phyloP scores from a whole-genome alignment of 495 filamentous ascomycete genomes.

The Amorphotheca resinae region DNA sequence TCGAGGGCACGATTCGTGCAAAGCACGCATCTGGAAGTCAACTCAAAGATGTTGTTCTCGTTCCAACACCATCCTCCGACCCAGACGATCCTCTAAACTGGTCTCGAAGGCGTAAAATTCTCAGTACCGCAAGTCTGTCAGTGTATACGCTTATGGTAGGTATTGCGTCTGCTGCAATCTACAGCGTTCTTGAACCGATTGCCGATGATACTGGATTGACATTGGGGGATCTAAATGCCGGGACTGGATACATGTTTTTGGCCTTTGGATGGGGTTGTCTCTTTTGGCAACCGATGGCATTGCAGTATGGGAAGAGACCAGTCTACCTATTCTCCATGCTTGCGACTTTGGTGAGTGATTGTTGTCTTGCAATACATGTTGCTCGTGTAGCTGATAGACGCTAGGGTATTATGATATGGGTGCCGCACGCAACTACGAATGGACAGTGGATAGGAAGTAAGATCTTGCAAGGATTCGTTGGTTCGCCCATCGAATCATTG shows the following conservation, averaged over 20 bases:
- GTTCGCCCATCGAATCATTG: slow-evolving; percentile 50
- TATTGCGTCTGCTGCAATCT: slow-evolving; percentile 17
- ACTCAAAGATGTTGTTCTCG: slow-evolving; percentile 40
- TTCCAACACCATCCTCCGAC: slow-evolving; percentile 45
- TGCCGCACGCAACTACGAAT: slow-evolving; percentile 23
- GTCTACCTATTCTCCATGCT: slow-evolving; percentile 43
- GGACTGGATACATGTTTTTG: slow-evolving; percentile 54
- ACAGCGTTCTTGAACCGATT: slow-evolving; percentile 19
- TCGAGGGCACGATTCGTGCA: slow-evolving; percentile 22
- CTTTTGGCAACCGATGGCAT: slow-evolving; percentile 56
- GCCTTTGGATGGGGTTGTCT: slow-evolving; percentile 50
- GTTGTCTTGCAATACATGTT: slow-evolving; percentile 26
- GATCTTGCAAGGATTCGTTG: slow-evolving; percentile 50
- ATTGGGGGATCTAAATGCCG: slow-evolving; percentile 29
- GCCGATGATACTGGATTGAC: slow-evolving; percentile 25
- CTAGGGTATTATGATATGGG: slow-evolving; percentile 2
- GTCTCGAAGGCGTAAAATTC: slow-evolving; percentile 40
- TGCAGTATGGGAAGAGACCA: slow-evolving; percentile 53
- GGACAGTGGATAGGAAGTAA: slow-evolving; percentile 46
- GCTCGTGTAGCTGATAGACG: neutral
- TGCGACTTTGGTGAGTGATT: slow-evolving; percentile 28
- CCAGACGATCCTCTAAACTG: slow-evolving; percentile 53
- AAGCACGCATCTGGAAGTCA: slow-evolving; percentile 29
- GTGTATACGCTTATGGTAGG: slow-evolving; percentile 11
- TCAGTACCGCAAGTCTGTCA: slow-evolving; percentile 10